Conservation (phyloP, 2,329 filamentous ascomycete genomes). For the Trichoderma arundinaceum region DNA sequence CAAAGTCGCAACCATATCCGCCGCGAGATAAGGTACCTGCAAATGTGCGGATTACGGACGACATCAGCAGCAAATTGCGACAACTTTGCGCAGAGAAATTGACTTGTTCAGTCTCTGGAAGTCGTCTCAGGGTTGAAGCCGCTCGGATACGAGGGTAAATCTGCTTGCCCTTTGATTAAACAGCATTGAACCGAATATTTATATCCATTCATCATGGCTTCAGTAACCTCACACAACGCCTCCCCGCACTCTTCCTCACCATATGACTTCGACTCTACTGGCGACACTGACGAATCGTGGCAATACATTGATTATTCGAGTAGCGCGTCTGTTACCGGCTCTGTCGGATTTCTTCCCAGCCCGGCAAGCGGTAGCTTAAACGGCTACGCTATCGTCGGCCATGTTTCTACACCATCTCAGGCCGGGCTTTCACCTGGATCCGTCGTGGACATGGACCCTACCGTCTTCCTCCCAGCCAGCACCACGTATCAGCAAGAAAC, state of each 20-base stretch:
- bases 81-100: neutral
- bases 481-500: conserved; percentile 41
- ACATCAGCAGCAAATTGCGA: neutral
- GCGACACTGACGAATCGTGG: conserved; percentile 54
- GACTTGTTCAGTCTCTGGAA: neutral
- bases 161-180: neutral
- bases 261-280: conserved; percentile 49
- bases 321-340: conserved; percentile 45
- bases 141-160: neutral
- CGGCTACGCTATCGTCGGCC: conserved; percentile 56
- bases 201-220: conserved; percentile 41
- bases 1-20: neutral
- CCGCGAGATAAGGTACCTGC: neutral
- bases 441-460: conserved; percentile 47
- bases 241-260: conserved; percentile 49
- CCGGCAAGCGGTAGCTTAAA: conserved; percentile 58
- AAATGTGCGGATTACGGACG: neutral
- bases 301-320: conserved; percentile 49
- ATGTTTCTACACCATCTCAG: conserved; percentile 42
- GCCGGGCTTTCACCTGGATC: conserved; percentile 51
- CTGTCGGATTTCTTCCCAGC: conserved; percentile 55
- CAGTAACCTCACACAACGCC: conserved; percentile 46
- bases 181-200: neutral
- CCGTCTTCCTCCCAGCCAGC: conserved; percentile 44
- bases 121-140: neutral